Evolutionary conservation across 106 monocot species (phyloP).

Genomic region (Cymbidium sinense): DNA sequence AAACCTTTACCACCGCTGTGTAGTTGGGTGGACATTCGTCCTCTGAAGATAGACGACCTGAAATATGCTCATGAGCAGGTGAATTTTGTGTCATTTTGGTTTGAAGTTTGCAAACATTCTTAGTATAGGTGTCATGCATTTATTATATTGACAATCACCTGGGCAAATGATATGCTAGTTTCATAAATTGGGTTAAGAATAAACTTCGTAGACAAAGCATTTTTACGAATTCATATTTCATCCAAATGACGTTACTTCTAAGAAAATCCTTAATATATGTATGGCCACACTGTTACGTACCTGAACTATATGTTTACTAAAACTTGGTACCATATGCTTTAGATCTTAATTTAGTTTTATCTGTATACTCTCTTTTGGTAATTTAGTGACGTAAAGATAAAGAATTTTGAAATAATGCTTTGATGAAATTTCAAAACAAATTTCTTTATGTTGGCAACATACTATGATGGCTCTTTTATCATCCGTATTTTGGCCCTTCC

Average conservation of each 20-base stretch:
- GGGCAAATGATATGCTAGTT: not conserved
- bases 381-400: no score
- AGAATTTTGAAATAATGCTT: no score
- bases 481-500: no score
- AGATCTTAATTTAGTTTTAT: no score
- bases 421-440: no score
- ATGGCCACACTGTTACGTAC: no score
- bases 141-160: not conserved
- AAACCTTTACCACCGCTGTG: constrained; percentile 43
- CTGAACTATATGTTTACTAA: no score
- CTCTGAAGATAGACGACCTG: constrained; percentile 69
- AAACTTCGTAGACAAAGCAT: not conserved
- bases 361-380: no score
- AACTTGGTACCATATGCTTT: no score
- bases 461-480: no score
- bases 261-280: no score
- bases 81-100: not conserved
- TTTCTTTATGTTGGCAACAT: no score
- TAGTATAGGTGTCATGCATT: not conserved
- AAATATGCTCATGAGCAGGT: constrained; percentile 92
- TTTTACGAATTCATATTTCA: not conserved
- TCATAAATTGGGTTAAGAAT: not conserved
- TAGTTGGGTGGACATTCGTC: constrained; percentile 47
- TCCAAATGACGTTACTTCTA: not conserved
- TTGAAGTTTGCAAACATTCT: not conserved